These are phyloP conservation scores for Sporisorium reilianum DNA, from an alignment of 1,284 basidiomycete genomes.

Conservation along the genomic window DNA sequence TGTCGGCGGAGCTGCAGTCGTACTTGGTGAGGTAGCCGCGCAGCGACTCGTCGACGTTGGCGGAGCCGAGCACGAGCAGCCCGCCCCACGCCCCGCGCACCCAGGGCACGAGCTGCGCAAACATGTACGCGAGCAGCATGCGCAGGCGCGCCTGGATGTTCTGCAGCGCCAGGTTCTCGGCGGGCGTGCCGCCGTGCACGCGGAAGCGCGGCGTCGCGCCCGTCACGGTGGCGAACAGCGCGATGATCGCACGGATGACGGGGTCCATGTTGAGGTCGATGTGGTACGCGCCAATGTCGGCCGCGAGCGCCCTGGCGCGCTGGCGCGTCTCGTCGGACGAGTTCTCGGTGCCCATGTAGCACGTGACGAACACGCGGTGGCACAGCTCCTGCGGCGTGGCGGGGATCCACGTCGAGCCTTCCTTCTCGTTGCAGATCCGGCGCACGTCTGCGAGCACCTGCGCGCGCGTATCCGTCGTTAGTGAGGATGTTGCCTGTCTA, in stretches of 20 bases:
- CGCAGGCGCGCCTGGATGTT: constrained; percentile 95
- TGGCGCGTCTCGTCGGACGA: constrained; percentile 86
- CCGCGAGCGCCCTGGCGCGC: constrained; percentile 85
- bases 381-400: constrained; percentile 87
- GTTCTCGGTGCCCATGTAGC: constrained; percentile 99
- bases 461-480: constrained; percentile 73
- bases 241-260: constrained; percentile 83
- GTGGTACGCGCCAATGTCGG: constrained; percentile 87
- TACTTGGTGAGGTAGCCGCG: constrained; percentile 98
- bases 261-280: constrained; percentile 96
- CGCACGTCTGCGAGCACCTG: constrained; percentile 92
- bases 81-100: constrained; percentile 86
- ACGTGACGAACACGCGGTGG: constrained; percentile 91
- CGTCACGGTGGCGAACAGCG: constrained; percentile 86
- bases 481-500: constrained; percentile 11
- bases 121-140: constrained; percentile 97
- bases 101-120: constrained; percentile 96
- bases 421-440: constrained; percentile 85
- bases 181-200: constrained; percentile 84
- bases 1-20: constrained; percentile 83
- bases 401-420: constrained; percentile 84
- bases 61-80: constrained; percentile 91
- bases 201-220: constrained; percentile 85
- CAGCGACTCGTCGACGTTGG: constrained; percentile 98
- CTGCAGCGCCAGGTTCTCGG: constrained; percentile 95